Percentiles rank a stretch among this genome's conserved stretches.
phyloP scores from a whole-genome alignment of 2,329 filamentous ascomycete genomes.

The Daldinia sp. region DNA sequence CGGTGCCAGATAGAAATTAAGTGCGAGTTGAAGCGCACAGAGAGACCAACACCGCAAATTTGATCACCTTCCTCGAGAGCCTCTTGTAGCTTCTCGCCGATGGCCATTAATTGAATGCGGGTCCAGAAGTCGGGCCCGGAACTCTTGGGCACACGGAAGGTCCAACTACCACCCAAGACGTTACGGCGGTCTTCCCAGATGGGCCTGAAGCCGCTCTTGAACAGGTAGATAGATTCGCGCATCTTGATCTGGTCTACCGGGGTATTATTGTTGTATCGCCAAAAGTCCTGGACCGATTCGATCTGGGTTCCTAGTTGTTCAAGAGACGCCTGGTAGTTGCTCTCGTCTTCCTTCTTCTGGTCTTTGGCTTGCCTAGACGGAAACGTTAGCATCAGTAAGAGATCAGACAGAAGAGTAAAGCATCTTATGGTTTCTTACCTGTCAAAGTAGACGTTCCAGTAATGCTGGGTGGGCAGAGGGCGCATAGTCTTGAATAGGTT shows the following conservation, averaged over 20 bases:
- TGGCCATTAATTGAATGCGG: constrained; percentile 80
- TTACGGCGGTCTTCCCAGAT: constrained; percentile 90
- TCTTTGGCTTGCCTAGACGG: constrained; percentile 54
- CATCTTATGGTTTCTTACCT: constrained; percentile 51
- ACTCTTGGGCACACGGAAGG: constrained; percentile 85
- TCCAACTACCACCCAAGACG: constrained; percentile 86
- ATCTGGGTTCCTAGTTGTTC: constrained; percentile 71
- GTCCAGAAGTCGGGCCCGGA: constrained; percentile 80
- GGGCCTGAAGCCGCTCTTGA: constrained; percentile 79
- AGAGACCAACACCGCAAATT: constrained; percentile 88
- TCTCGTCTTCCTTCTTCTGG: constrained; percentile 49
- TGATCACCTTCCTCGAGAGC: constrained; percentile 79
- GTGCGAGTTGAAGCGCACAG: constrained; percentile 87
- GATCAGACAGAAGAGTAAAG: not conserved
- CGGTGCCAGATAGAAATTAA: constrained; percentile 95
- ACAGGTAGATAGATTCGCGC: constrained; percentile 80
- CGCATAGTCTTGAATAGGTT: constrained; percentile 81
- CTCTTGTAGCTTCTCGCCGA: constrained; percentile 81
- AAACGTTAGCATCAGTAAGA: constrained; percentile 2
- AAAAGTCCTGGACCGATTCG: constrained; percentile 85
- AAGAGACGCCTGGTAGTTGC: constrained; percentile 62
- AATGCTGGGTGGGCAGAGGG: constrained; percentile 78
- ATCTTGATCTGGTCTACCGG: constrained; percentile 78
- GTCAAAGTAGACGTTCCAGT: constrained; percentile 78
- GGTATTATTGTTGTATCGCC: constrained; percentile 83